These are phyloP conservation scores for Xylaria scruposa DNA, from an alignment of 495 filamentous ascomycete species.

Conservation along the genomic window DNA sequence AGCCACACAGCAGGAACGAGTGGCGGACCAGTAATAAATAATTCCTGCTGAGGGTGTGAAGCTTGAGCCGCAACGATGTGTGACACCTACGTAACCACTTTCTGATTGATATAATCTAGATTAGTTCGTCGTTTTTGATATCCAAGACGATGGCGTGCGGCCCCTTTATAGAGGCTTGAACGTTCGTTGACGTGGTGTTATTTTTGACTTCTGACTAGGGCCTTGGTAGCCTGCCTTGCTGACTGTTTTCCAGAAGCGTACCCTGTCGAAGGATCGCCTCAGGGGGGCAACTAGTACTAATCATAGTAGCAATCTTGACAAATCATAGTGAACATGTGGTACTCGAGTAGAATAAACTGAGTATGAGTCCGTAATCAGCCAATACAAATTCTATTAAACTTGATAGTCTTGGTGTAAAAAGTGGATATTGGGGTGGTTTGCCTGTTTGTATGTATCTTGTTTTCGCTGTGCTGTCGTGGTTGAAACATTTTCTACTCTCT, in stretches of 20 bases:
- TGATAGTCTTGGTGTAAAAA: slow-evolving; percentile 13
- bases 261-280: slow-evolving; percentile 27
- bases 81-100: neutral
- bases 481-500: neutral
- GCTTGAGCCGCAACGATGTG: slow-evolving; percentile 14
- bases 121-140: neutral
- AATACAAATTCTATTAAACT: slow-evolving; percentile 19
- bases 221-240: slow-evolving; percentile 21
- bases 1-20: slow-evolving; percentile 2
- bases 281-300: slow-evolving; percentile 23
- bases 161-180: neutral
- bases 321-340: slow-evolving; percentile 18
- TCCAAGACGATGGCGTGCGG: neutral
- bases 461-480: slow-evolving; percentile 1
- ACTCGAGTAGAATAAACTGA: neutral
- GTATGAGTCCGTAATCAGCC: slow-evolving; percentile 6
- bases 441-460: neutral
- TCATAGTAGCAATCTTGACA: slow-evolving; percentile 28
- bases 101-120: neutral
- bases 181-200: neutral
- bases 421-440: slow-evolving; percentile 6
- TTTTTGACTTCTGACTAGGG: slow-evolving; percentile 17
- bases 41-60: neutral
- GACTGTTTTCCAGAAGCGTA: slow-evolving; percentile 27
- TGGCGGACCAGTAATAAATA: slow-evolving; percentile 5